Conservation (phyloP, 345 rosid species). For the Gossypium raimondii region DNA sequence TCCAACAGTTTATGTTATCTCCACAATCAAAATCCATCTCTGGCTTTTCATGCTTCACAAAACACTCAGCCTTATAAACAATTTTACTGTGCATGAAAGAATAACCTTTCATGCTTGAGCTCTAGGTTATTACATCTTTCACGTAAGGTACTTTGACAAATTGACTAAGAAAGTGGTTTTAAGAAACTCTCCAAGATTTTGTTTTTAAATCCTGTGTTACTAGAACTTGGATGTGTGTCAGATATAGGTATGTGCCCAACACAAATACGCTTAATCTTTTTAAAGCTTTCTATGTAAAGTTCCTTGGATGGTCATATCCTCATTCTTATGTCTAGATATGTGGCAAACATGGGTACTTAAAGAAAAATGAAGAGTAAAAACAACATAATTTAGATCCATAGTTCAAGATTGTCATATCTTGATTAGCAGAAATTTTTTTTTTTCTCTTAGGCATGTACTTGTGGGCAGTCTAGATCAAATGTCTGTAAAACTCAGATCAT, state of each 20-base stretch:
- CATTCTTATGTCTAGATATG: not conserved
- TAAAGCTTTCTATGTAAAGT: not conserved
- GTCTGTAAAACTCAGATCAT: not conserved
- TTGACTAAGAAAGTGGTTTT: not conserved
- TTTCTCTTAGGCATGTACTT: not conserved
- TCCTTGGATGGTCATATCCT: not conserved
- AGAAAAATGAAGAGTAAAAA: too few species aligned
- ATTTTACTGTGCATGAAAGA: not conserved
- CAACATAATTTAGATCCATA: not conserved
- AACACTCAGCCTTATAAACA: not conserved
- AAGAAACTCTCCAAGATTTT: not conserved
- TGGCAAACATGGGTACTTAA: not conserved
- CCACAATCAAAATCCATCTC: not conserved
- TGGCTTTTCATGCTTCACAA: not conserved
- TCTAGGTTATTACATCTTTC: slow-evolving; percentile 8
- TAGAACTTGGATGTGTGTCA: not conserved
- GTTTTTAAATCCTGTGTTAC: not conserved
- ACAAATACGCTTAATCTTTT: not conserved
- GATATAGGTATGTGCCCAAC: too few species aligned
- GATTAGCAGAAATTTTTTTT: not conserved
- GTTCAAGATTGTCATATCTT: not conserved
- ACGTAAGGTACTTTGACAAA: not conserved
- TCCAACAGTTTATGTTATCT: slow-evolving; percentile 15
- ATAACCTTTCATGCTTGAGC: not conserved
- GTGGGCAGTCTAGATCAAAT: not conserved